A percentile compares a stretch with the other conserved stretches of the same genome.
Evolutionary conservation across 1,284 basidiomycete species (phyloP).

Genomic region (Sporisorium exsertum): DNA sequence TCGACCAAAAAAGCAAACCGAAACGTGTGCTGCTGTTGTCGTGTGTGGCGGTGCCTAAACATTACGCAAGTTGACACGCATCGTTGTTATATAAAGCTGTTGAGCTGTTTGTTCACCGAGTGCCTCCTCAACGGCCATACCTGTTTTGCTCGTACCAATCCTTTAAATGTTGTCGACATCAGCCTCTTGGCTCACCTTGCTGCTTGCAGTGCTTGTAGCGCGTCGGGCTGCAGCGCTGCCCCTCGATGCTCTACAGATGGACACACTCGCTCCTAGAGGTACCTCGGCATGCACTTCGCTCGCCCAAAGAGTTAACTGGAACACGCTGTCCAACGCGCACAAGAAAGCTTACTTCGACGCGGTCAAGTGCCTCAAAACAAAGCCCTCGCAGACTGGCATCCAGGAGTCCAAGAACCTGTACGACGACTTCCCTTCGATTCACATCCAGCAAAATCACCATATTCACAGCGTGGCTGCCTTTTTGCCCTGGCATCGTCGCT

Average conservation of each 20-base stretch:
- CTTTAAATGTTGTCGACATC: no score
- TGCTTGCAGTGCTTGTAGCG: background rate
- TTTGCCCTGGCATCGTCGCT: conserved; percentile 27
- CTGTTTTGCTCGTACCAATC: no score
- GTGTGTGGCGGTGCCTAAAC: no score
- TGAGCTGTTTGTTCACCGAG: no score
- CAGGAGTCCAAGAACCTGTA: conserved; percentile 8
- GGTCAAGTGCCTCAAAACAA: conserved; percentile 22
- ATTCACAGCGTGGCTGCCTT: conserved; percentile 20
- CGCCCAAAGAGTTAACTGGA: conserved; percentile 19
- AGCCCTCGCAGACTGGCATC: background rate
- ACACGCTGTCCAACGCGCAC: conserved; percentile 2
- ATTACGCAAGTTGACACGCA: no score
- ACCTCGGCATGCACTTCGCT: conserved; percentile 6
- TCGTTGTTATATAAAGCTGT: no score
- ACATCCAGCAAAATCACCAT: conserved; percentile 13
- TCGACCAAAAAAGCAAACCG: no score
- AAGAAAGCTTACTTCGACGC: conserved; percentile 19
- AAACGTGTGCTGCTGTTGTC: no score
- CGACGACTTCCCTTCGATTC: conserved; percentile 20
- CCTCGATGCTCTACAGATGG: background rate
- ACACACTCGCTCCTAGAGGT: background rate
- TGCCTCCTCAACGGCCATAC: no score
- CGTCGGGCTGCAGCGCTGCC: background rate
- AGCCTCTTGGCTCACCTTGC: conserved; percentile 1